These are phyloP conservation scores for Trametes cinnabarina DNA, from an alignment of 768 basidiomycete species.

Conservation along the genomic window DNA sequence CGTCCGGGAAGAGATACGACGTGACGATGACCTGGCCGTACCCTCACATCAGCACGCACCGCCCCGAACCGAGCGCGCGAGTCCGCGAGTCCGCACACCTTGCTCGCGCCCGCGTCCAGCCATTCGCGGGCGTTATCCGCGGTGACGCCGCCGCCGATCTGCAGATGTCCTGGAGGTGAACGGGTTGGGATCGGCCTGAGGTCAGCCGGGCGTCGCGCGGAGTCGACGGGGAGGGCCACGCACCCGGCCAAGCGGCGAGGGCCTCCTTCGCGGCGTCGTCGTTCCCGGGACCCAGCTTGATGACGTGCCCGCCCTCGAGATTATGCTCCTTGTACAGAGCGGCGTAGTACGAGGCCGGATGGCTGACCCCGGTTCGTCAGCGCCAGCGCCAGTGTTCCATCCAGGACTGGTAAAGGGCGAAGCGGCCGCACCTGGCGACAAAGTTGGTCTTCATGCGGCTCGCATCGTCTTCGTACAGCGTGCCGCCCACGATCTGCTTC, in stretches of 20 bases:
- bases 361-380: conserved; percentile 40
- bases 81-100: conserved; percentile 48
- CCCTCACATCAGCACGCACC: not conserved
- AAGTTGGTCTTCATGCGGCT: conserved; percentile 81
- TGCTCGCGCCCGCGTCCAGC: conserved; percentile 87
- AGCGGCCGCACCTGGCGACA: conserved; percentile 64
- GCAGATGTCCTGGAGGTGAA: conserved; percentile 58
- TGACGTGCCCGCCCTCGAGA: conserved; percentile 89
- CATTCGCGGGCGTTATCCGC: conserved; percentile 77
- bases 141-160: conserved; percentile 92
- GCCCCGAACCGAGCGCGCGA: not conserved
- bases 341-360: conserved; percentile 79
- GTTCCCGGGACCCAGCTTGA: conserved; percentile 91
- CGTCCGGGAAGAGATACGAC: conserved; percentile 88
- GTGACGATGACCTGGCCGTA: conserved; percentile 87
- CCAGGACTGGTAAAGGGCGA: conserved; percentile 17
- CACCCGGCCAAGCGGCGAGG: conserved; percentile 80
- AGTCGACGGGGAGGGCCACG: too few relatives aligned
- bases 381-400: not conserved
- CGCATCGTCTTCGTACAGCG: conserved; percentile 68
- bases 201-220: too few relatives aligned
- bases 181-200: too few relatives aligned
- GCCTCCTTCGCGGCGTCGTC: conserved; percentile 87
- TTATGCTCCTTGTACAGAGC: conserved; percentile 66
- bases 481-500: conserved; percentile 97